Evolutionary conservation across 352 stramenopile genomes (phyloP).

Genomic region (Globisporangium apiculatum): DNA sequence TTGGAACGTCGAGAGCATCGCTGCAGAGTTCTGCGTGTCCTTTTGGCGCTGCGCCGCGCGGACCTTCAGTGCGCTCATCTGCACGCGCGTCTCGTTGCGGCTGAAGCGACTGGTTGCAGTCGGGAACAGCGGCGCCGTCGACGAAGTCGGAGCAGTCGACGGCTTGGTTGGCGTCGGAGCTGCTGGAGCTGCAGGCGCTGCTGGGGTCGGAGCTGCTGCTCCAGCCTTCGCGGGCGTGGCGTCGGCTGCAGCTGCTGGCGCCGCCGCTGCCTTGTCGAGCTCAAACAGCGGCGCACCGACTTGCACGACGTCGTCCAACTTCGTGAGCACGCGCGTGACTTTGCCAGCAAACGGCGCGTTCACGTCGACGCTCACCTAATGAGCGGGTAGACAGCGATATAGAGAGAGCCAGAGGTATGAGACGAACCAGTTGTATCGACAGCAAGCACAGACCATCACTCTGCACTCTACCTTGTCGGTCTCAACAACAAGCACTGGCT

Average conservation of each 20-base stretch:
- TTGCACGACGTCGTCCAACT: constrained; percentile 94
- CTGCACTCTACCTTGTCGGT: constrained; percentile 93
- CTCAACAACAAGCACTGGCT: constrained; percentile 96
- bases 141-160: constrained; percentile 14
- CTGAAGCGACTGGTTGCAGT: constrained; percentile 26
- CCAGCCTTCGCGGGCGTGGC: constrained; percentile 17
- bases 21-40: constrained; percentile 96
- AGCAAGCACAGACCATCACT: background rate
- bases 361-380: constrained; percentile 86
- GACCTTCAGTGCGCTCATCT: constrained; percentile 96
- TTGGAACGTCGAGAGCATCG: constrained; percentile 99
- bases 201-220: constrained; percentile 10
- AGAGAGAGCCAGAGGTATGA: background rate
- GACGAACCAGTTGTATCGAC: background rate
- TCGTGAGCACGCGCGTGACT: constrained; percentile 90
- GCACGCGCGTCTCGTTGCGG: constrained; percentile 69
- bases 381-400: background rate
- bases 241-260: constrained; percentile 12
- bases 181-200: constrained; percentile 21
- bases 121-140: constrained; percentile 6
- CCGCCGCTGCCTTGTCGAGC: constrained; percentile 76
- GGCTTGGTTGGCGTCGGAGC: too few species aligned
- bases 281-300: constrained; percentile 91
- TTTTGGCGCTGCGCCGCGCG: constrained; percentile 95
- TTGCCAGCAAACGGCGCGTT: constrained; percentile 87